Percentiles rank a stretch among this genome's conserved stretches.
phyloP scores from a whole-genome alignment of 1,284 basidiomycete species.

The Pseudomicrostroma phylloplanum region DNA sequence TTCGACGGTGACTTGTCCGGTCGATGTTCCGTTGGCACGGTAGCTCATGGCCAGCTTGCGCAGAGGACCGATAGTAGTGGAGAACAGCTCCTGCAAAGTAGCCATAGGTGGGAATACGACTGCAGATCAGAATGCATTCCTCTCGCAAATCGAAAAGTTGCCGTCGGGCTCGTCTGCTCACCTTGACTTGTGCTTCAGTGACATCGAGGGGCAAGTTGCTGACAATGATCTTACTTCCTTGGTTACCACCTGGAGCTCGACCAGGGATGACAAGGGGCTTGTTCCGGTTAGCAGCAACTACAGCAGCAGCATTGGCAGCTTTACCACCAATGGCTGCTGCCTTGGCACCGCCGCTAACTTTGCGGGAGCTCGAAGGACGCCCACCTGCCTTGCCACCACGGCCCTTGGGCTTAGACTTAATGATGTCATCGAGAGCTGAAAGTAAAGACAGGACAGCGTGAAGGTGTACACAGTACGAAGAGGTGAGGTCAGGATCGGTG shows the following conservation, averaged over 20 bases:
- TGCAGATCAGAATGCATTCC: conserved; percentile 10
- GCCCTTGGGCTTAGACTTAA: conserved; percentile 40
- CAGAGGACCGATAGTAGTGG: conserved; percentile 79
- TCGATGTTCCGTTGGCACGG: conserved; percentile 76
- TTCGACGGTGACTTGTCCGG: conserved; percentile 78
- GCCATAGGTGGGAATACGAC: conserved; percentile 8
- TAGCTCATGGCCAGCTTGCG: conserved; percentile 77
- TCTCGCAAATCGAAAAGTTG: not conserved
- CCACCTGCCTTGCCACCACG: conserved; percentile 22
- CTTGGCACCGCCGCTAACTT: conserved; percentile 32
- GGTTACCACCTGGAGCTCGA: conserved; percentile 22
- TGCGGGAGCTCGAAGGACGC: conserved; percentile 22
- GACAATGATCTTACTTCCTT: conserved; percentile 79
- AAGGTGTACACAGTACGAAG: conserved; percentile 3
- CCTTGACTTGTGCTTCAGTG: conserved; percentile 85
- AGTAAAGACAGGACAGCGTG: conserved; percentile 1
- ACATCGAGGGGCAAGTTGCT: conserved; percentile 93
- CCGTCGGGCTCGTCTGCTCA: conserved; percentile 22
- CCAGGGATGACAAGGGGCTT: conserved; percentile 48
- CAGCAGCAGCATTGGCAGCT: conserved; percentile 26
- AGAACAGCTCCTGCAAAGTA: conserved; percentile 70
- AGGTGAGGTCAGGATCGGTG: not conserved
- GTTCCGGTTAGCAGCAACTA: conserved; percentile 42
- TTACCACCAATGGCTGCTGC: conserved; percentile 37
- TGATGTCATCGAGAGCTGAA: conserved; percentile 48